Evolutionary conservation across 1,284 basidiomycete species (phyloP).

Genomic region (Ganoderma lucidum): DNA sequence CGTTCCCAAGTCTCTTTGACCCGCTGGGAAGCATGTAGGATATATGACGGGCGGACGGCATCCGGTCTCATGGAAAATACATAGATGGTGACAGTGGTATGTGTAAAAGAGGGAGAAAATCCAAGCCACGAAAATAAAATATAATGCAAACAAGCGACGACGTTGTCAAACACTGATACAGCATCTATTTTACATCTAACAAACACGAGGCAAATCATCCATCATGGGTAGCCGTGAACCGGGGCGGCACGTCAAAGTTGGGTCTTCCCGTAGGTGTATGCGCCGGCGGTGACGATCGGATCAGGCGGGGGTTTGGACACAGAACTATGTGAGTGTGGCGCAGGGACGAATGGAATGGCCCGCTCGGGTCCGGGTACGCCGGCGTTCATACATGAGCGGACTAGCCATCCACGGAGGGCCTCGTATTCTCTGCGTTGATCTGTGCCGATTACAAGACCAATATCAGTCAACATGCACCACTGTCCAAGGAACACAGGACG

Average conservation of each 20-base stretch:
- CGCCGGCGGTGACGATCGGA: background rate
- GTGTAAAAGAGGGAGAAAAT: background rate
- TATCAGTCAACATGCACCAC: background rate
- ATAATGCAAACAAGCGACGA: background rate
- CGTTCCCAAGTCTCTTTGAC: background rate
- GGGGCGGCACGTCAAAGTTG: background rate
- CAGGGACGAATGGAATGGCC: constrained; percentile 10
- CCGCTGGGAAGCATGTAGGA: background rate
- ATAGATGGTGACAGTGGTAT: background rate
- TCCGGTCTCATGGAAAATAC: background rate
- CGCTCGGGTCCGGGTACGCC: constrained; percentile 13
- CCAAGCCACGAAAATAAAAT: background rate
- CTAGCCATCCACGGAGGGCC: constrained; percentile 21
- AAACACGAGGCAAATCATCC: background rate
- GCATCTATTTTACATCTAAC: background rate
- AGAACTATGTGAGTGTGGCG: background rate
- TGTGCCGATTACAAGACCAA: background rate
- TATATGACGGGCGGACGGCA: background rate
- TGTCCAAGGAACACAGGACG: constrained; percentile 28
- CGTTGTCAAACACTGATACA: background rate
- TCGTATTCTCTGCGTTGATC: constrained; percentile 23
- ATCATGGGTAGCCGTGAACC: background rate
- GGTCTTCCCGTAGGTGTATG: background rate
- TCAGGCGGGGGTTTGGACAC: background rate
- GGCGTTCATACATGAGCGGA: constrained; percentile 21